Base-by-base conservation (phyloP, 176 grass and related monocot species). In the Urochloa ruziziensis region DNA sequence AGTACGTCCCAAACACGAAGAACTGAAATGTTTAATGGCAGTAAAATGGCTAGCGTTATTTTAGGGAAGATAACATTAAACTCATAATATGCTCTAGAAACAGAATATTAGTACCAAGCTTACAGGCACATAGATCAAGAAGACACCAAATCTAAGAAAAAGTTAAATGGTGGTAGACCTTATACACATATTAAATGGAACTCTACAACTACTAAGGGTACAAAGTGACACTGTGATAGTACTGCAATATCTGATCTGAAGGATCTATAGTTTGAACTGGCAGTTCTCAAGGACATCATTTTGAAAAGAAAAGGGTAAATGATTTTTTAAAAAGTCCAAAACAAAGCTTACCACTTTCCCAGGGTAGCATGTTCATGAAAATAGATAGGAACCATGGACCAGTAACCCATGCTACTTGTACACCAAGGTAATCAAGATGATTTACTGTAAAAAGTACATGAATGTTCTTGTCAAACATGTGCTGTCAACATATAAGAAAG, bases 321-420 rank as follows among this genome's bases (percentile, higher is more conserved):
- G 11, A 7, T 77, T 79, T 67, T 73, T 54, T 40, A 71, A 73
- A 76, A 70, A 76, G 82, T 12, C 6, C 63, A 72, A 87, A 80
- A 92, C 33, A 81, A 85, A 83, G 80, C 80, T 89, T 79, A 99
- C 97, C 97, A 71, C 87, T 99, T 94, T 99, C 97, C 97, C 97
- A 99, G 25, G 97, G 97, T 86, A 99, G 93, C 91, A 99, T 99
- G 78, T 99, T 96, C 97, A 99, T 88, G 53, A 94, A 99, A 84
- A 99, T 99, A 80, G 97, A 99, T 82, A 99, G 86, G 81, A 99
- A 99, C 97, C 97, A 99, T 73, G 97, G 97, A 47, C 97, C 97
- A 46, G 97, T 89, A 84, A 99, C 93, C 96, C 97, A 99, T 73
- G 97, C 93, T 80, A 96, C 83, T 82, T 96, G 91, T 59, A 99